Evolutionary conservation across 257 asterid genomes (phyloP), one percentile per base, ranked within the genome.

Genomic region (Paraleonurus japonicus): DNA sequence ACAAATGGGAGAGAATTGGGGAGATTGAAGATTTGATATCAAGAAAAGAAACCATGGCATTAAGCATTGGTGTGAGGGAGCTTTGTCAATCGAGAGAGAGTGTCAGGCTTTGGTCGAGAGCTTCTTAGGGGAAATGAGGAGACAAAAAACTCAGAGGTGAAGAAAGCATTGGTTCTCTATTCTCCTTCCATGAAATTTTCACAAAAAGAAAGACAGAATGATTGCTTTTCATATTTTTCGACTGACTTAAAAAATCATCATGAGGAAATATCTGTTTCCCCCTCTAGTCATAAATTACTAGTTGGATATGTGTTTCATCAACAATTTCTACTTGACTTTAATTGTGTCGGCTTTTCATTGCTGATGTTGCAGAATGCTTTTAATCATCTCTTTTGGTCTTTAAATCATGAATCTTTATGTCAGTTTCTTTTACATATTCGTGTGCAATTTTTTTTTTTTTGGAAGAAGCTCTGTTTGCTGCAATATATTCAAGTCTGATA

Each of bases 1-100:
- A 79, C 54, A 24, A 62, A 28, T 83, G 81, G 88, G 97, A 86
- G 71, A 84, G 84, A 82, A 83, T 95, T 63, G 82, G 65, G 66
- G 94, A 88, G 83, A 79, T 95, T 68, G 99, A 95, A 28, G 96
- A 85, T 80, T 80, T 76, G 78, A 88, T 92, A 7, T 68, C 61
- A 39, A 78, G 75, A 83, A 83, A 81, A 78, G 98, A 95, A 79
- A 81, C 90, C 15, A n/a, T 84, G 69, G 95, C 92, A 1, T 65
- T 91, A 73, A 85, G 90, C 81, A 78, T 88, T 78, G 95, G 96
- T 66, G 88, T 85, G 86, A 84, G 96, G 88, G 98, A 95, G 88
- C 92, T 95, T 79, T 77, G 48, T 84, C 78, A 65, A 84, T 95
- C 16, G 98, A 92, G 86, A 82, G 87, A 78, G 98, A 95, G 78